A percentile compares a stretch with the other conserved stretches of the same genome.
These are phyloP conservation scores for Venturia pyrina DNA, from an alignment of 2,329 filamentous ascomycete species.

Conservation along the genomic window DNA sequence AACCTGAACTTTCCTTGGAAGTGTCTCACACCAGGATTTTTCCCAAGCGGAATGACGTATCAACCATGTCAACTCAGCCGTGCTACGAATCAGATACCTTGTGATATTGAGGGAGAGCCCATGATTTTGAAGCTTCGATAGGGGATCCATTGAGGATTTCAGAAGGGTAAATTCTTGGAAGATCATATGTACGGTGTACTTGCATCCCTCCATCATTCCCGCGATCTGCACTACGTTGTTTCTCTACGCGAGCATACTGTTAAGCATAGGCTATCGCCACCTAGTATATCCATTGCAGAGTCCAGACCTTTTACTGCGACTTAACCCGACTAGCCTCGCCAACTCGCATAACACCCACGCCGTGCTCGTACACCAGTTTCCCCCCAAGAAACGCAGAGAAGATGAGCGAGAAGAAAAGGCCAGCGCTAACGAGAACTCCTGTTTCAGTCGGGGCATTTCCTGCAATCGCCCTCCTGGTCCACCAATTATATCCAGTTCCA, in stretches of 20 bases:
- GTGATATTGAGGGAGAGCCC: neutral
- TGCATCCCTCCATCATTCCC: neutral
- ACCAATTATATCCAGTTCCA: conserved; percentile 34
- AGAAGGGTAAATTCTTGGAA: neutral
- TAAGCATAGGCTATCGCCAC: neutral
- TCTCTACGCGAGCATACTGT: neutral
- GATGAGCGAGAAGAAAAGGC: conserved; percentile 25
- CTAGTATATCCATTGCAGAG: neutral
- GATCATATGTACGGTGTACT: neutral
- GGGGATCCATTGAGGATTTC: neutral
- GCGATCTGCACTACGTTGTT: neutral
- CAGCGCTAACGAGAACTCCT: conserved; percentile 28
- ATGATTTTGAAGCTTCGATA: neutral
- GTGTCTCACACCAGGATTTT: neutral
- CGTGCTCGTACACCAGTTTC: conserved; percentile 34
- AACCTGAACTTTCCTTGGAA: neutral
- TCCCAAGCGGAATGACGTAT: neutral
- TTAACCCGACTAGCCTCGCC: neutral
- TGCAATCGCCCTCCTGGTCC: conserved; percentile 23
- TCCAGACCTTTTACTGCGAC: neutral
- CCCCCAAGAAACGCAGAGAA: conserved; percentile 35
- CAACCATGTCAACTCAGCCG: neutral
- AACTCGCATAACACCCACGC: conserved; percentile 31
- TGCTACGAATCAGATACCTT: neutral
- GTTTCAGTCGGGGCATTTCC: conserved; percentile 26